Evolutionary conservation across 345 rosid species (phyloP), one percentile per base, ranked within the genome.

Genomic region (Dipteronia sinensis): DNA sequence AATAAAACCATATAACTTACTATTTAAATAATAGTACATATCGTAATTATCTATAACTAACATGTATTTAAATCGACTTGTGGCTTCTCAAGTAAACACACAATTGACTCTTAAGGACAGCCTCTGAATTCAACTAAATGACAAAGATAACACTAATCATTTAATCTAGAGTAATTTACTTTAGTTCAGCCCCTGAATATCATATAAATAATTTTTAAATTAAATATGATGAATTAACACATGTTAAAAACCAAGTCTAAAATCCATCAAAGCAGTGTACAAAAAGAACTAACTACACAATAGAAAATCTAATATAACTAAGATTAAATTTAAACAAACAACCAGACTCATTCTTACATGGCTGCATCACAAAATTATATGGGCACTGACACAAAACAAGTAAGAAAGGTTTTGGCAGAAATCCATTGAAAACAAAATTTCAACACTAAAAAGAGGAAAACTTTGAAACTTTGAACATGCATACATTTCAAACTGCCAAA

Each of bases 401-500:
- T 2, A 51, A 46, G 49, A 46, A 11, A 10, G 49, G 10, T 46
- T 46, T 46, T 7, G 13, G 19, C 8, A 27, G 22, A 65, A 15
- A 66, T 66, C 47, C 47, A 66, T 20, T 47, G 23, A 7, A 12
- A 23, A 27, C 20, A 12, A 12, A 69, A 69, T 20, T 68, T 44
- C 25, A 42, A 68, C 31, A 23, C n/a, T 46, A 23, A 44, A 40
- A 19, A 72, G 42, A 77, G 27, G 44, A 80, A 59, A 72, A 44
- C 29, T 10, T 38, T 38, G 29, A 20, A 74, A n/a, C 23, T 31
- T 42, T 42, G 46, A 8, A 42, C 46, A 9, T 7, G 46, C 46
- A 55, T 10, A 15, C 7, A 49, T 70, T 71, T 15, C 40, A 47
- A 78, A 81, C 47, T 63, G 75, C 64, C 11, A 62, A 65, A 66